Evolutionary conservation across 2,329 filamentous ascomycete genomes (phyloP).

Genomic region (Aspergillus udagawae): DNA sequence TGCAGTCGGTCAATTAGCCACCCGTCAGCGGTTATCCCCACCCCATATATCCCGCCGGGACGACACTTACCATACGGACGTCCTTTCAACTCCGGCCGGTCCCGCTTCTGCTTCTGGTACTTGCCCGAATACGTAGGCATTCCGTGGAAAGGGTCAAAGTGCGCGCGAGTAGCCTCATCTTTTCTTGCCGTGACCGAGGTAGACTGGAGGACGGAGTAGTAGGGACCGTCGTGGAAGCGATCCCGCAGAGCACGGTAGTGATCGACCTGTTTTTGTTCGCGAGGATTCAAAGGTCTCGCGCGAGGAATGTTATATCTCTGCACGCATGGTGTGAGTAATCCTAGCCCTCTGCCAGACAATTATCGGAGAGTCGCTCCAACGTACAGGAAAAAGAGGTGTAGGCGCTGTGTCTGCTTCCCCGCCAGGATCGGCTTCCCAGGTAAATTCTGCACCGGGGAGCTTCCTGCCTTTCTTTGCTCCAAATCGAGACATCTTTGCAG

Average conservation of each 20-base stretch:
- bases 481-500: constrained; percentile 36
- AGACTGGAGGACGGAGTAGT: constrained; percentile 52
- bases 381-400: constrained; percentile 46
- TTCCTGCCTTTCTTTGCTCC: constrained; percentile 36
- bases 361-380: constrained; percentile 12
- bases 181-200: constrained; percentile 40
- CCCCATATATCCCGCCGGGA: background rate
- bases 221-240: constrained; percentile 56
- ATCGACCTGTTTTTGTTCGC: constrained; percentile 48
- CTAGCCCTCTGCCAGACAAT: background rate
- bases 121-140: constrained; percentile 58
- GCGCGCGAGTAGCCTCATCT: constrained; percentile 40
- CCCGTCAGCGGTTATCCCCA: background rate
- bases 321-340: background rate
- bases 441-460: constrained; percentile 40
- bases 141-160: constrained; percentile 59
- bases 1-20: constrained; percentile 19
- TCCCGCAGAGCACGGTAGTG: constrained; percentile 51
- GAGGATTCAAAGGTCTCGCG: constrained; percentile 27
- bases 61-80: constrained; percentile 51
- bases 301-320: constrained; percentile 38
- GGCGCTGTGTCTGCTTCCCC: constrained; percentile 43
- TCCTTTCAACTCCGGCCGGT: constrained; percentile 51
- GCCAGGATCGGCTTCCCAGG: constrained; percentile 37
- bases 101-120: constrained; percentile 54